Evolutionary conservation across 1,139 yeast genomes (phyloP), one percentile per base, ranked within the genome.

Genomic region (Spathaspora jeffriesii): DNA sequence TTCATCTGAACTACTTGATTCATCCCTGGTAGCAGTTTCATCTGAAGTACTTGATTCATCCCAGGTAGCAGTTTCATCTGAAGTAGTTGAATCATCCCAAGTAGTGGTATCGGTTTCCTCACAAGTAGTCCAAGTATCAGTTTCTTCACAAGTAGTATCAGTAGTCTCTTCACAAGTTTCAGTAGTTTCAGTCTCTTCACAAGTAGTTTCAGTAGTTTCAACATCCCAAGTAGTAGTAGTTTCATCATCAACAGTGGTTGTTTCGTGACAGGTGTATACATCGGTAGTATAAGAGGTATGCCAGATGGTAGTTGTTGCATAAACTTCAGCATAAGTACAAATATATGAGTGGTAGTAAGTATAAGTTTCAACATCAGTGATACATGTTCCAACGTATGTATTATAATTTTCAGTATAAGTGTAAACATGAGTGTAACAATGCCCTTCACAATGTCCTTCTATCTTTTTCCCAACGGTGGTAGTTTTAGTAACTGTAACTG

Each of bases 301-400:
- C 38, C 38, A 34, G 18, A 34, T 18, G 4, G 38, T 34, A 11
- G 38, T 34, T 9, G 38, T 34, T 15, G 38, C 38, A 34, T 34
- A 17, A 18, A 34, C 38, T 18, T 34, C 21, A 34, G 9, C 10
- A 34, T 18, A 17, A 18, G 38, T 34, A 34, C 23, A 34, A 22
- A 15, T 15, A 34, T 34, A 34, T 10, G 38, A 15, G 18, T 34
- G 38, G 18, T 34, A 34, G 11, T 34, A 34, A 18, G 23, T 34
- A 11, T 18, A 34, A 18, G 38, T 34, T 34, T 17, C 38, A 9
- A 34, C 38, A 34, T 34, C 38, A 18, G 23, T 34, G 8, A 18
- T 10, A 34, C 38, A 34, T 5, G 38, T 34, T 11, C 18, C 38
- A 4, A 22, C 18, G 17, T n/a, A 34, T 18, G 38, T 34, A 4